Evolutionary conservation across 805 yeast genomes (phyloP).

Genomic region (Ogataea chonburiensis): DNA sequence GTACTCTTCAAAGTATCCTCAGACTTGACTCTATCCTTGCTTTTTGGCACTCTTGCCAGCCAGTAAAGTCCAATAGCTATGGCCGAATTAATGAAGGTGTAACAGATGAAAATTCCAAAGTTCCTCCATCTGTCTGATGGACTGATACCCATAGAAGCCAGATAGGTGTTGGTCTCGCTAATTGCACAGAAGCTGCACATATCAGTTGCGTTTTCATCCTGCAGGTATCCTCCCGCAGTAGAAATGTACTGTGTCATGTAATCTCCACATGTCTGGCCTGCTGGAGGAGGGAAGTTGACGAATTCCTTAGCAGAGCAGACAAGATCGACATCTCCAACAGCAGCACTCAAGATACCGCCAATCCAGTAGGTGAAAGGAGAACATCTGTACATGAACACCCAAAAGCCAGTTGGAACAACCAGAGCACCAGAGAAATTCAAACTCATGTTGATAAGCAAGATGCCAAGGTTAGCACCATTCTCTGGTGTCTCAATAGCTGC

Average conservation of each 20-base stretch:
- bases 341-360: conserved; percentile 51
- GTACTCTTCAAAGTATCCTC: conserved; percentile 19
- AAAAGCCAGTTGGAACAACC: conserved; percentile 62
- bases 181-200: conserved; percentile 62
- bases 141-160: conserved; percentile 44
- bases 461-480: conserved; percentile 62
- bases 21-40: conserved; percentile 35
- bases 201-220: conserved; percentile 43
- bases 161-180: conserved; percentile 55
- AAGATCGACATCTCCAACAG: conserved; percentile 50
- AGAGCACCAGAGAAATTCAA: conserved; percentile 79
- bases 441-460: conserved; percentile 57
- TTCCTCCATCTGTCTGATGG: conserved; percentile 60
- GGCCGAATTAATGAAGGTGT: conserved; percentile 42
- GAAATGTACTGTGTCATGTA: conserved; percentile 44
- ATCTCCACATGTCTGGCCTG: conserved; percentile 56
- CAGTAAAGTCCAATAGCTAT: conserved; percentile 42
- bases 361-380: conserved; percentile 71
- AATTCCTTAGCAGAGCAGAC: conserved; percentile 49
- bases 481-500: conserved; percentile 60
- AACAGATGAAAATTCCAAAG: conserved; percentile 54
- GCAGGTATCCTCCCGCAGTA: conserved; percentile 47
- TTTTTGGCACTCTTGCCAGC: conserved; percentile 76
- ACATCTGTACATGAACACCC: conserved; percentile 75
- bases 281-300: conserved; percentile 49